phyloP scores from a whole-genome alignment of 257 asterid genomes.

The Lycium ferocissimum region DNA sequence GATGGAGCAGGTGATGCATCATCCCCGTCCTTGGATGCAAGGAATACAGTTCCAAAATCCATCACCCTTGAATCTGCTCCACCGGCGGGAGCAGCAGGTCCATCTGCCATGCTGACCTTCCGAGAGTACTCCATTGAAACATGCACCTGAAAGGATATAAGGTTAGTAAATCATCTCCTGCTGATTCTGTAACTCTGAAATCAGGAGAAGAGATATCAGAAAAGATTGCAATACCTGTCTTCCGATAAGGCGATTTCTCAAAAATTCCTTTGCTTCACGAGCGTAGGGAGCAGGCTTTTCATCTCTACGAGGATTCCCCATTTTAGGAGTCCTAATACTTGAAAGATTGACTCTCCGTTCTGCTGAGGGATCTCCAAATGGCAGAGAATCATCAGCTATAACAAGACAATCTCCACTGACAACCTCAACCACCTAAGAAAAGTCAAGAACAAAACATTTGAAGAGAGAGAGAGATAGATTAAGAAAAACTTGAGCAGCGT shows the following conservation, averaged over 20 bases:
- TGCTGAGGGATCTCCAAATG: slow-evolving; percentile 92
- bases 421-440: slow-evolving; percentile 85
- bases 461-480: not conserved
- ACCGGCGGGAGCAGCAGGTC: slow-evolving; percentile 59
- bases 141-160: slow-evolving; percentile 62
- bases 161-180: slow-evolving; percentile 20
- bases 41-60: slow-evolving; percentile 97
- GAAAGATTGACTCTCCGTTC: slow-evolving; percentile 96
- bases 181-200: slow-evolving; percentile 29
- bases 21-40: slow-evolving; percentile 72
- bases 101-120: slow-evolving; percentile 76
- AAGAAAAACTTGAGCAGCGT: not conserved
- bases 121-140: slow-evolving; percentile 98
- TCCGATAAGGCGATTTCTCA: slow-evolving; percentile 88
- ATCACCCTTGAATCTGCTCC: slow-evolving; percentile 71
- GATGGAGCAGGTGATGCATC: slow-evolving; percentile 53
- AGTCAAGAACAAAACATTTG: slow-evolving; percentile 18
- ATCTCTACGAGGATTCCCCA: slow-evolving; percentile 95
- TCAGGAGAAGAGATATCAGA: slow-evolving; percentile 13
- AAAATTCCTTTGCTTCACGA: slow-evolving; percentile 93
- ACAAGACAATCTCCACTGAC: slow-evolving; percentile 87
- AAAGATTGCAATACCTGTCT: slow-evolving; percentile 64
- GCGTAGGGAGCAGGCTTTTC: slow-evolving; percentile 97
- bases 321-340: slow-evolving; percentile 92
- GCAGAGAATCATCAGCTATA: slow-evolving; percentile 90